These are phyloP conservation scores for Hanseniaspora osmophila DNA, from an alignment of 805 yeast species.

Conservation along the genomic window DNA sequence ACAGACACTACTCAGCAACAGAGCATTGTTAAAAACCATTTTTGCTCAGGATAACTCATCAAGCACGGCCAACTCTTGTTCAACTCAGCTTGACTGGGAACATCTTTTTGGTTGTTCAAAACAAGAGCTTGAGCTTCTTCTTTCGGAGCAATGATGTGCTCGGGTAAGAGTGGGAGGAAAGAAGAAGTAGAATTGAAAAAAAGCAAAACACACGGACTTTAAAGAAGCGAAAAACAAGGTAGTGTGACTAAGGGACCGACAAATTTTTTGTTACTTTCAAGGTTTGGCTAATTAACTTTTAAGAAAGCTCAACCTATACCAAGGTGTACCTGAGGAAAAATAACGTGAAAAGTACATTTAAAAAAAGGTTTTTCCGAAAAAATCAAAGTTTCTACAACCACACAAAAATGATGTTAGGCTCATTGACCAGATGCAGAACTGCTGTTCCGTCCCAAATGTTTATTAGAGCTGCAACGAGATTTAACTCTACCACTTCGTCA, in stretches of 20 bases:
- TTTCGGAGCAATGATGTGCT: not conserved
- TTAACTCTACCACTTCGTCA: no score
- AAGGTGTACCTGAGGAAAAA: no score
- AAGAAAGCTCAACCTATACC: no score
- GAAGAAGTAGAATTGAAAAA: not conserved
- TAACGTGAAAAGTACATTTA: no score
- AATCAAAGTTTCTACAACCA: no score
- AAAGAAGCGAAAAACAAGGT: not conserved
- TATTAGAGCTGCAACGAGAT: no score
- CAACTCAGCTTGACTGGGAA: conserved; percentile 16
- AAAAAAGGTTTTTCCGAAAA: no score
- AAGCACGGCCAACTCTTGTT: conserved; percentile 4
- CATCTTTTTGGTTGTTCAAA: conserved; percentile 15
- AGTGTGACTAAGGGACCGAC: not conserved
- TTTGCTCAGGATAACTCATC: conserved; percentile 14
- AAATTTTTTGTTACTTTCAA: no score
- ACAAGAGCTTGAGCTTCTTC: conserved; percentile 7
- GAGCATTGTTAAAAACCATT: conserved; percentile 15
- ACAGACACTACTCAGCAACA: conserved; percentile 15
- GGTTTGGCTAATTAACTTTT: no score
- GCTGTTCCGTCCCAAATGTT: no score
- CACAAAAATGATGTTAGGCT: no score
- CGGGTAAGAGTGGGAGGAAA: not conserved
- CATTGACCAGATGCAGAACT: no score
- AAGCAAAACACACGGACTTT: not conserved